Conservation (phyloP, 1,284 basidiomycete species). For the Marasmius oreades region DNA sequence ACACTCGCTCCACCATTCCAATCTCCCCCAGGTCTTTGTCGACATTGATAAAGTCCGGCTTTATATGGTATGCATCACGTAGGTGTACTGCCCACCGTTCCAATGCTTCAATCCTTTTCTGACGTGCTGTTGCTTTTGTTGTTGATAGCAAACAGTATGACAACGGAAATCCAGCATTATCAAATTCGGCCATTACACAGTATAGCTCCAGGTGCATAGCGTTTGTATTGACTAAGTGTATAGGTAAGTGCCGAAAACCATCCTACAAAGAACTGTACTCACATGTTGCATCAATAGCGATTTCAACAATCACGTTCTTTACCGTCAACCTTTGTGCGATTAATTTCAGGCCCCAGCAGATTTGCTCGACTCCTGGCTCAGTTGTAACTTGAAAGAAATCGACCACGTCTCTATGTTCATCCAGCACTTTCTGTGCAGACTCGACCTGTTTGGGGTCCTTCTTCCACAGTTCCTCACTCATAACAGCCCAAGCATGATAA, state of each 20-base stretch:
- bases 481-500: conserved; percentile 3
- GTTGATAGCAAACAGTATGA: conserved; percentile 26
- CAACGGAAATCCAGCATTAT: conserved; percentile 25
- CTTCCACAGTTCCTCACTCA: conserved; percentile 12
- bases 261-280: conserved; percentile 46
- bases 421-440: conserved; percentile 3
- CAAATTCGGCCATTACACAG: conserved; percentile 23
- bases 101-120: conserved; percentile 21
- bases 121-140: conserved; percentile 16
- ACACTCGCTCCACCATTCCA: conserved; percentile 16
- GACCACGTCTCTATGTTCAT: not conserved
- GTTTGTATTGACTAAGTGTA: conserved; percentile 23
- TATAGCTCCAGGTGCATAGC: conserved; percentile 25
- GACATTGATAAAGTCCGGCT: conserved; percentile 22
- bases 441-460: not conserved
- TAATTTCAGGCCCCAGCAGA: conserved; percentile 3
- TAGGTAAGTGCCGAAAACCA: not conserved
- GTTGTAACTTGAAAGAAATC: not conserved
- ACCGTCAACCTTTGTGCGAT: not conserved
- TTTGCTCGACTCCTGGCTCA: not conserved
- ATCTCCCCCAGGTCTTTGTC: conserved; percentile 28
- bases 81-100: conserved; percentile 17
- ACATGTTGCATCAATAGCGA: conserved; percentile 60
- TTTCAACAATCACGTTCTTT: conserved; percentile 11
- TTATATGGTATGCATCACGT: conserved; percentile 20